Base-by-base conservation (phyloP, 2,329 filamentous ascomycete species). In the Leptodontidium sp. region DNA sequence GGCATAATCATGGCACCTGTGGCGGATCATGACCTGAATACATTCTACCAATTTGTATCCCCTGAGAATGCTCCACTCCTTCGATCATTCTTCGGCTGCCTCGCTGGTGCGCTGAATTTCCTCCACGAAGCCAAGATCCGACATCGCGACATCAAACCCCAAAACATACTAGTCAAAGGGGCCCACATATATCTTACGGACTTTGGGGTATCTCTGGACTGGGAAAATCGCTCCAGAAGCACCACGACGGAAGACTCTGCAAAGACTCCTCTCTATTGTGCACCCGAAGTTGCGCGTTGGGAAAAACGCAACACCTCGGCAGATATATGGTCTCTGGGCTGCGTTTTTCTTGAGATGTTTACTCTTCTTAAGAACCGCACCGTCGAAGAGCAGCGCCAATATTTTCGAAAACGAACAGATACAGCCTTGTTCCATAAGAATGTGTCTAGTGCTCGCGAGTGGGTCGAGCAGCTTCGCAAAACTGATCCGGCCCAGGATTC, bases 11-110 rank as follows among this genome's bases (percentile, higher is more conserved):
- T 76, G 71, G 59, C 50, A 49, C 75, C 75, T 24, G 69, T 76
- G 17, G 75, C 75, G 29, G 71, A 76, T 12, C 67, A 63, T 62
- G 72, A 75, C 58, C 57, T 77, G 45, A 21, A 52, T 52, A 62
- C 65, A 26, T 21, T 43, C 4, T 75, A 67, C 29, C 21, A 57
- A 69, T 50, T 49, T 70, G 47, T 38, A 50, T 52, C 17, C 49
- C 38, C 49, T 52, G 49, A 52, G n/a, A 52, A 52, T 26, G 49
- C 49, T 52, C 40, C 55, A 21, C 55, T 70, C 15, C 65, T 77
- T n/a, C 71, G 73, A 45, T 70, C 43, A 12, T 77, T 73, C 63
- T 76, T 76, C 66, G 75, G 72, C 11, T 77, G 76, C 67, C 71
- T 77, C 21, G 61, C 72, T 35, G 47, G 40, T n/a, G 64, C 38